Evolutionary conservation across 106 monocot genomes (phyloP), one percentile per base, ranked within the genome.

Genomic region (Apostasia shenzhenica): DNA sequence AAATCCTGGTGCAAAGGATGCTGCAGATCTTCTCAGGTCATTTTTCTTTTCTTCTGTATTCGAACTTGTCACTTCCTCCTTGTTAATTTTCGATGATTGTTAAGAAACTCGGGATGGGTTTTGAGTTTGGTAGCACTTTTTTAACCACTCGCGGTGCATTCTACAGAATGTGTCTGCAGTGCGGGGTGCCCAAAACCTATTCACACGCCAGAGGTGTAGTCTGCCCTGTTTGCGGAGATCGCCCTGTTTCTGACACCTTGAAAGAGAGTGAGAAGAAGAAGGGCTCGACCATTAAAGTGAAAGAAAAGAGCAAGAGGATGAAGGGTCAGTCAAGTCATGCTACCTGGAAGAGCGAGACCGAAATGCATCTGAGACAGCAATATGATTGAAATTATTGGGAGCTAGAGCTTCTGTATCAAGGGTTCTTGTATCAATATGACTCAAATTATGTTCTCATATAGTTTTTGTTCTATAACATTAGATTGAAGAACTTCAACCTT

Each of bases 251-350:
- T 3, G 84, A 97, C 14, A 72, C 81, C 39, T 71, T 48, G 14
- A 79, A 75, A 14, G 81, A 73, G 26, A 3, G 66, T 1, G 92
- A 92, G 41, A 91, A 91, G 77, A 86, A 81, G 81, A 97, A 89
- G 69, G 95, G 95, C 0, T 89, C 89, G 1, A 73, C 77, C 0
- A 72, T 97, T 54, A 97, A 97, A 68, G 95, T 92, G 7, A 97
- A 97, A 66, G 95, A 97, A 74, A 97, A 97, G 83, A 92, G 69
- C 54, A 97, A 97, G 77, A 76, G 95, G 72, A 92, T 97, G 92
- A 92, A 83, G 70, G 95, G 95, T 12, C 95, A 97, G 70, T 97
- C 95, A 1, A 84, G 86, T 57, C 95, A 97, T 38, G 76, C 89
- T 8, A 69, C 89, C 1, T 97, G 95, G 95, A 97, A 97, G 83